Evolutionary conservation across 805 yeast genomes (phyloP).

Genomic region (Ogataea nitratoaversa): DNA sequence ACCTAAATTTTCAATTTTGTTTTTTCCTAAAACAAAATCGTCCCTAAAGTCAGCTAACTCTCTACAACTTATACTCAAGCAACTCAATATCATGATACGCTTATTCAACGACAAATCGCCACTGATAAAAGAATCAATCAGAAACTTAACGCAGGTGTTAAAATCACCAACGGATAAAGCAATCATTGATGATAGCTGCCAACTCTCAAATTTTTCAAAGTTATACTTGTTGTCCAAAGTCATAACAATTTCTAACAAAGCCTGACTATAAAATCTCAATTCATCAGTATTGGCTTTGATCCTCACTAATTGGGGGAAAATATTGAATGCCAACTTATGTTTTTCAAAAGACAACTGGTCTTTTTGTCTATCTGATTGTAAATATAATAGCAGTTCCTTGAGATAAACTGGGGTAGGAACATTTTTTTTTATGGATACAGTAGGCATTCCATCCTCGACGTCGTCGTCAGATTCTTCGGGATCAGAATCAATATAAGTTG

Average conservation of each 20-base stretch:
- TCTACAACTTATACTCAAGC: constrained; percentile 68
- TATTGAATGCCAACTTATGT: constrained; percentile 43
- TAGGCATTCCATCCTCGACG: constrained; percentile 37
- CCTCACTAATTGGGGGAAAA: constrained; percentile 57
- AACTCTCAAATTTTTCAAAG: constrained; percentile 56
- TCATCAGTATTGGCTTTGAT: constrained; percentile 66
- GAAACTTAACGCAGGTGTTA: constrained; percentile 38
- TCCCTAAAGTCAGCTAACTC: constrained; percentile 65
- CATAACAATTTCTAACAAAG: constrained; percentile 46
- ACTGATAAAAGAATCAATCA: constrained; percentile 46
- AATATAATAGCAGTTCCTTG: constrained; percentile 62
- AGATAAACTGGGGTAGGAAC: constrained; percentile 60
- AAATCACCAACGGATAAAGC: constrained; percentile 54
- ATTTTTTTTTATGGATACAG: constrained; percentile 32
- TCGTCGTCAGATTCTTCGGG: constrained; percentile 48
- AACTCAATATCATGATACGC: constrained; percentile 62
- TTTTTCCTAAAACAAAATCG: constrained; percentile 36
- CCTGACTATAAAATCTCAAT: constrained; percentile 52
- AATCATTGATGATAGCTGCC: constrained; percentile 59
- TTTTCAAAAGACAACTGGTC: constrained; percentile 45
- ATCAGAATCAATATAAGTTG: constrained; percentile 24
- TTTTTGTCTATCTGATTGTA: constrained; percentile 40
- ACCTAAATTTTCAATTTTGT: constrained; percentile 25
- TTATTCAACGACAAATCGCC: constrained; percentile 84
- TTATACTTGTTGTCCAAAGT: constrained; percentile 56